These are phyloP conservation scores for Phylloboletellus chloephorus DNA, from an alignment of 1,284 basidiomycete species.

Conservation along the genomic window DNA sequence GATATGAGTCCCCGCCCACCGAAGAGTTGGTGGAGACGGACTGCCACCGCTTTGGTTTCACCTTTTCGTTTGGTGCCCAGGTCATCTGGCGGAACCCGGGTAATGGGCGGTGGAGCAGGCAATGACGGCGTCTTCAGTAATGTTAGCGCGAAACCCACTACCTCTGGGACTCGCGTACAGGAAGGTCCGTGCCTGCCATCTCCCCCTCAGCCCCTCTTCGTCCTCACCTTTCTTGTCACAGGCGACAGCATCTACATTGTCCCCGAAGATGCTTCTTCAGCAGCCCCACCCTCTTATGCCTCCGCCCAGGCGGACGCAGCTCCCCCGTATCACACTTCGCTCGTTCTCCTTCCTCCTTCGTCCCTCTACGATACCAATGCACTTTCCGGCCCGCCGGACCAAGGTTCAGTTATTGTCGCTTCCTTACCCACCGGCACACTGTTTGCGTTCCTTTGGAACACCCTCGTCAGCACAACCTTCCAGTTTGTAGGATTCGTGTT, in stretches of 20 bases:
- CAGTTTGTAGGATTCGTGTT: conserved; percentile 96
- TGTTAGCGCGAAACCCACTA: conserved; percentile 82
- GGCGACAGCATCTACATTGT: conserved; percentile 69
- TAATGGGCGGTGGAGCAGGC: conserved; percentile 66
- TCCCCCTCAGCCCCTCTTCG: background rate
- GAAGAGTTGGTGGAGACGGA: conserved; percentile 48
- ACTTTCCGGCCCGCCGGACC: conserved; percentile 30
- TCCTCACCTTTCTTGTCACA: conserved; percentile 26
- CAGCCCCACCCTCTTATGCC: conserved; percentile 86
- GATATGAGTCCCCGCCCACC: conserved; percentile 33
- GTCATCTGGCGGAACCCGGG: conserved; percentile 4
- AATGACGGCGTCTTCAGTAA: conserved; percentile 98
- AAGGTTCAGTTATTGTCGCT: conserved; percentile 72
- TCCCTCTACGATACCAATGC: conserved; percentile 37
- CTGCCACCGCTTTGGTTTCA: conserved; percentile 55
- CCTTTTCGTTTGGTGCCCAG: conserved; percentile 43
- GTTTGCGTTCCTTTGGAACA: conserved; percentile 89
- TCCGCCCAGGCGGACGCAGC: conserved; percentile 90
- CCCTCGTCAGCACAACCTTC: conserved; percentile 93
- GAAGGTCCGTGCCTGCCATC: conserved; percentile 45
- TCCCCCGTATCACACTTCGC: conserved; percentile 98
- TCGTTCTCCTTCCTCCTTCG: conserved; percentile 75
- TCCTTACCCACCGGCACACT: conserved; percentile 71
- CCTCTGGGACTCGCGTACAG: conserved; percentile 50
- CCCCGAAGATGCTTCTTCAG: conserved; percentile 76